Evolutionary conservation across 805 yeast species (phyloP), one percentile per base, ranked within the genome.

Genomic region (Yamadazyma paraphyllophila): DNA sequence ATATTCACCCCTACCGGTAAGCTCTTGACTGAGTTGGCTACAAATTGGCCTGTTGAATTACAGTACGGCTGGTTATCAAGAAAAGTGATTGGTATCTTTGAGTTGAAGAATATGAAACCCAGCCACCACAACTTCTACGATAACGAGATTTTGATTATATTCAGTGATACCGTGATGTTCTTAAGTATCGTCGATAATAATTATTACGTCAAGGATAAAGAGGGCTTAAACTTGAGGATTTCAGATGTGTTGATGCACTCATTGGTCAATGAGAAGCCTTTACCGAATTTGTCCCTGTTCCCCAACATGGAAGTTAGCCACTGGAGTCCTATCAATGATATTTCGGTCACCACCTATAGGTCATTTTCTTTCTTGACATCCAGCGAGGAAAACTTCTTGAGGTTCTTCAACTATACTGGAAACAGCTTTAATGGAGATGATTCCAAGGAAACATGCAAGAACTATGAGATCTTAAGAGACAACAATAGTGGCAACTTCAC

Each of bases 1-100:
- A 82, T 89, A 0, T 87, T 90, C 61, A 91, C 97, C 0, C 96
- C 96, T 2, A 83, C 96, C 0, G 97, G 97, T 0, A 90, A 89
- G 61, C 74, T 92, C 2, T 67, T 92, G 41, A 83, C 95, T 0
- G 96, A 90, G 55, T 63, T 90, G 14, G 96, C 96, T 2, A 73
- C 80, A 12, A 82, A 80, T 10, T 91, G 97, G 97, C 98, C 98
- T 0, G 66, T 79, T 0, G 91, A 85, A 52, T 69, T 92, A 17
- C 96, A 88, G 51, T 84, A 82, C 58, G 96, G 96, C 15, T 91
- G 97, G 97, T 61, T 89, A 25, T 78, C 84, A 31, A 73, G 98
- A 50, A 76, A 95, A 48, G 94, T 92, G 2, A 90, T 92, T 9
- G 85, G 92, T 0, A 83, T 91, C 2, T 76, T 67, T 57, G 82